Percentiles rank a stretch among this genome's conserved stretches.
Conservation (phyloP, 345 rosid species). For the Psidium friedrichsthalianum region DNA sequence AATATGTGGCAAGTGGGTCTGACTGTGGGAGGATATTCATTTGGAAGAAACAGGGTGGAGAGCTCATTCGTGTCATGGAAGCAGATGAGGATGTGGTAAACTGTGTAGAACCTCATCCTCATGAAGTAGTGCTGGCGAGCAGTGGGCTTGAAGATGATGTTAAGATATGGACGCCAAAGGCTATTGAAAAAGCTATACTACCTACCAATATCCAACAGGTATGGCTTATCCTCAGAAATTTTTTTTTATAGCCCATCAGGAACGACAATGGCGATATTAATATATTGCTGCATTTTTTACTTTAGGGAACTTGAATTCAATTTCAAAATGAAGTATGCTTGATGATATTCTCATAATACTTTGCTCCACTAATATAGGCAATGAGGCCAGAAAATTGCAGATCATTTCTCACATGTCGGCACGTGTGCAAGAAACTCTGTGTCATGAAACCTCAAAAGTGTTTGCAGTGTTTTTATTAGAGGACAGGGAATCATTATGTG, state of each 20-base stretch:
- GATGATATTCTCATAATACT: not conserved
- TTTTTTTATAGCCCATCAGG: not conserved
- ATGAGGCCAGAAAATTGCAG: not conserved
- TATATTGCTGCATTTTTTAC: not conserved
- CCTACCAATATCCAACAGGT: constrained; percentile 70
- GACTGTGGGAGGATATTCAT: constrained; percentile 93
- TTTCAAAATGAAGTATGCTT: not conserved
- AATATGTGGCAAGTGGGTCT: constrained; percentile 95
- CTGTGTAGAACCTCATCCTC: constrained; percentile 87
- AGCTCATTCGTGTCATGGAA: constrained; percentile 72
- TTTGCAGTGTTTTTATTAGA: not conserved
- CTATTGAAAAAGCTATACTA: constrained; percentile 49
- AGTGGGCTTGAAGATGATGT: constrained; percentile 75
- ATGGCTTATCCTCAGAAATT: not conserved
- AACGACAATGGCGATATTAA: not conserved
- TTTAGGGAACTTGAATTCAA: not conserved
- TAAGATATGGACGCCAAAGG: constrained; percentile 80
- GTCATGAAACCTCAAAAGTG: not conserved
- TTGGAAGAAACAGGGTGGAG: constrained; percentile 78
- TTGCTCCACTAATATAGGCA: not conserved
- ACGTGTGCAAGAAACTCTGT: not conserved
- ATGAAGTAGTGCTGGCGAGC: constrained; percentile 60
- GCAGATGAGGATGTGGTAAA: constrained; percentile 69
- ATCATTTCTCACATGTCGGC: not conserved
- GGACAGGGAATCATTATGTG: not conserved